These are phyloP conservation scores for Penicillium janthinellum DNA, from an alignment of 2,329 filamentous ascomycete species.

Conservation along the genomic window DNA sequence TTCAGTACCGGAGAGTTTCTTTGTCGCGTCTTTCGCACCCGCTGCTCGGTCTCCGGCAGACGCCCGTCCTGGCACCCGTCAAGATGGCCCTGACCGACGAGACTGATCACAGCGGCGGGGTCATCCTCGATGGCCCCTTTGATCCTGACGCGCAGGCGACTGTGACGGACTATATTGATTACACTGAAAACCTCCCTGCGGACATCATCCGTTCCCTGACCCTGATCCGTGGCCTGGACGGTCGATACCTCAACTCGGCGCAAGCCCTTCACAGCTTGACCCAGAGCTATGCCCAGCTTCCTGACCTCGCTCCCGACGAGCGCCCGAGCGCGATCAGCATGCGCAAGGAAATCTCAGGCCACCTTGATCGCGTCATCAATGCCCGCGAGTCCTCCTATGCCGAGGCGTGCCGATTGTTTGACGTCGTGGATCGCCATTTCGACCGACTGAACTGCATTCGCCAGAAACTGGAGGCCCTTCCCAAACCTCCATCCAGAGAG, in stretches of 20 bases:
- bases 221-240: slow-evolving; percentile 57
- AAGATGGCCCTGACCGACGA: slow-evolving; percentile 44
- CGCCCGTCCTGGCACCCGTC: slow-evolving; percentile 13
- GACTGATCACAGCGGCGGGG: slow-evolving; percentile 45
- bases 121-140: slow-evolving; percentile 52
- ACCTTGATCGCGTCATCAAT: slow-evolving; percentile 57
- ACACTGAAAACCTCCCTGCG: slow-evolving; percentile 69
- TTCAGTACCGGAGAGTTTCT: background rate
- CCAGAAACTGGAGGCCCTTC: slow-evolving; percentile 63
- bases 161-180: slow-evolving; percentile 68
- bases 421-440: slow-evolving; percentile 60
- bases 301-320: slow-evolving; percentile 49
- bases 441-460: slow-evolving; percentile 61
- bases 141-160: slow-evolving; percentile 68
- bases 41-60: slow-evolving; percentile 5
- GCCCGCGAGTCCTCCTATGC: slow-evolving; percentile 59
- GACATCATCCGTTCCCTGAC: slow-evolving; percentile 65
- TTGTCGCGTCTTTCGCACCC: slow-evolving; percentile 7
- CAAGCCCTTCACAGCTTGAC: slow-evolving; percentile 47
- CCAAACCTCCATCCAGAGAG: slow-evolving; percentile 62
- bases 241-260: slow-evolving; percentile 47
- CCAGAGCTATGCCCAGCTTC: slow-evolving; percentile 51
- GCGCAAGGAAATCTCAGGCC: slow-evolving; percentile 59
- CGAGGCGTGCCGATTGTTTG: slow-evolving; percentile 59
- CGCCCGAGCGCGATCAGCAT: slow-evolving; percentile 56